Evolutionary conservation across 441 rosid species (phyloP).

Genomic region (Rhodomyrtus psidioides): DNA sequence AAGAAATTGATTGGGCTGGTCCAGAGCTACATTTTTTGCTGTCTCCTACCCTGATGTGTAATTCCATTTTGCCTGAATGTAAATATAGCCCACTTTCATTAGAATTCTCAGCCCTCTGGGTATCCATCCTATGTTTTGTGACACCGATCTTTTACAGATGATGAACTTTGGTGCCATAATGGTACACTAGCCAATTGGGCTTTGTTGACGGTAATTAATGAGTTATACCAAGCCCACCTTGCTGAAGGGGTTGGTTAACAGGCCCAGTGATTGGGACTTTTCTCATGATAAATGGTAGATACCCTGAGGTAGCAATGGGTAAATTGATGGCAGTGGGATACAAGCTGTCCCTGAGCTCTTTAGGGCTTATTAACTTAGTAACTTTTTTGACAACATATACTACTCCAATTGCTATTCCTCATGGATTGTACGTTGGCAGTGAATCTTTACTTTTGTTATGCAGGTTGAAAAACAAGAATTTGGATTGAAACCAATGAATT

Average conservation of each 20-base stretch:
- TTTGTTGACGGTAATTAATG: neutral
- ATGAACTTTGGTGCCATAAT: neutral
- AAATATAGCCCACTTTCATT: neutral
- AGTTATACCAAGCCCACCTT: neutral
- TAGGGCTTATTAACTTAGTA: neutral
- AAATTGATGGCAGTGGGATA: neutral
- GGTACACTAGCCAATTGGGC: neutral
- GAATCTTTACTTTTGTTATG: neutral
- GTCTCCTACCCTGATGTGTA: neutral
- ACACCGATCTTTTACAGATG: neutral
- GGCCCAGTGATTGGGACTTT: neutral
- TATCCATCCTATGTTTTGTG: neutral
- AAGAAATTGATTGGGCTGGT: neutral
- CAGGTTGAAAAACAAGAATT: conserved; percentile 95
- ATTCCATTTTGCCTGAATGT: no score
- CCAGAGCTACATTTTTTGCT: neutral
- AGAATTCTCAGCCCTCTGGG: neutral
- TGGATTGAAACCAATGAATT: conserved; percentile 98
- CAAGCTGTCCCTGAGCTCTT: neutral
- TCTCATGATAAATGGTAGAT: neutral
- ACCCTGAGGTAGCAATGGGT: neutral
- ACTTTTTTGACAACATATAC: neutral
- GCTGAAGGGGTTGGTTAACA: neutral
- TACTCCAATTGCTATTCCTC: neutral
- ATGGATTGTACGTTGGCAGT: neutral